A percentile compares a stretch with the other conserved stretches of the same genome.
Evolutionary conservation across 2,329 filamentous ascomycete species (phyloP).

Genomic region (Colletotrichum liriopes): DNA sequence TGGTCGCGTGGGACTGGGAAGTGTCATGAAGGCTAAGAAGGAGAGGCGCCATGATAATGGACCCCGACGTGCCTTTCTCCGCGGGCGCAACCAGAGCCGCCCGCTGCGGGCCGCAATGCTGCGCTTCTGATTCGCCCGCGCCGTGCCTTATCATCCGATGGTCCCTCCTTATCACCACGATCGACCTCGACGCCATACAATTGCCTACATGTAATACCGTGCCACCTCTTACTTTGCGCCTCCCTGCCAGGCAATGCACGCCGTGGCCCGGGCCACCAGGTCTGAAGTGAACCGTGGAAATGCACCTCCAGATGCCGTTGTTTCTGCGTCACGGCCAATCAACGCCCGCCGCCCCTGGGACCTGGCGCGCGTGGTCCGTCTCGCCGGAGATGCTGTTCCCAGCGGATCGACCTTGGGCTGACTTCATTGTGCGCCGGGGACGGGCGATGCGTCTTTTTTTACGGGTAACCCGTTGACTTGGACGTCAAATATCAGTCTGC

Average conservation of each 20-base stretch:
- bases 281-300: constrained; percentile 36
- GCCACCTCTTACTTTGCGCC: constrained; percentile 21
- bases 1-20: not conserved
- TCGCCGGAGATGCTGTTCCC: constrained; percentile 42
- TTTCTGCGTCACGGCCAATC: constrained; percentile 22
- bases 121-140: constrained; percentile 22
- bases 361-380: constrained; percentile 8
- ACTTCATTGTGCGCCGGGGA: constrained; percentile 34
- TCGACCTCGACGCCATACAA: constrained; percentile 15
- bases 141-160: constrained; percentile 37
- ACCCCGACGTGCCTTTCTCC: constrained; percentile 30
- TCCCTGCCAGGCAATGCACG: constrained; percentile 11
- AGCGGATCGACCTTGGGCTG: constrained; percentile 34
- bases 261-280: constrained; percentile 23
- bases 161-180: constrained; percentile 4
- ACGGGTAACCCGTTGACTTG: no score
- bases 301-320: constrained; percentile 24
- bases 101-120: constrained; percentile 25
- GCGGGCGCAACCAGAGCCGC: constrained; percentile 38
- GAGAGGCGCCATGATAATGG: constrained; percentile 1
- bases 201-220: constrained; percentile 17
- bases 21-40: not conserved
- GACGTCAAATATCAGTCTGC: not conserved
- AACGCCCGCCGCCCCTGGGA: constrained; percentile 1
- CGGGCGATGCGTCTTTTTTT: constrained; percentile 26